These are phyloP conservation scores for Termitomyces sp. DNA, from an alignment of 768 basidiomycete species.

Conservation along the genomic window DNA sequence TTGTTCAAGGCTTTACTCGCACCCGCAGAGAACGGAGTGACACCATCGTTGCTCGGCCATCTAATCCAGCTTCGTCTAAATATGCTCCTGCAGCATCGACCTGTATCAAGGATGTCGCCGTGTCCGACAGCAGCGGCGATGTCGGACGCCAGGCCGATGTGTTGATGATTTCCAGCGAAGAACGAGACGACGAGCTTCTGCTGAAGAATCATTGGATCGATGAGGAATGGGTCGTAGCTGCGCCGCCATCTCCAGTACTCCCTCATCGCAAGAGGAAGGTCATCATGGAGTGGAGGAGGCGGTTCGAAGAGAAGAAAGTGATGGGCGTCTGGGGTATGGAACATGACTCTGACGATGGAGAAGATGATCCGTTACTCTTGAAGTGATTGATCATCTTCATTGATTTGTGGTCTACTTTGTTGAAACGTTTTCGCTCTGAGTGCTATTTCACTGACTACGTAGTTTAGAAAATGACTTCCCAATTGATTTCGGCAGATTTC, in stretches of 20 bases:
- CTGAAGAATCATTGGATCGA: conserved; percentile 18
- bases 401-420: not conserved
- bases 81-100: conserved; percentile 4
- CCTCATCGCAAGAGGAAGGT: conserved; percentile 18
- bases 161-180: conserved; percentile 14
- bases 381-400: conserved; percentile 4
- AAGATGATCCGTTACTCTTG: conserved; percentile 16
- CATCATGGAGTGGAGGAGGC: conserved; percentile 6
- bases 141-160: conserved; percentile 15
- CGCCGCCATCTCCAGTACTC: conserved; percentile 29
- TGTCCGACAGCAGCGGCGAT: not conserved
- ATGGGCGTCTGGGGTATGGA: conserved; percentile 8
- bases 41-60: conserved; percentile 15
- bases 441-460: not conserved
- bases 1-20: conserved; percentile 21
- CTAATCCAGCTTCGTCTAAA: not conserved
- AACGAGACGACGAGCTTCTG: conserved; percentile 13
- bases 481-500: not conserved
- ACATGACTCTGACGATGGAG: conserved; percentile 15
- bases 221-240: conserved; percentile 29
- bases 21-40: conserved; percentile 17
- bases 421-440: not conserved
- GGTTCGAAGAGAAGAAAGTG: conserved; percentile 3
- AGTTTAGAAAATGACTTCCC: not conserved
- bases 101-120: conserved; percentile 4